Percentiles rank a stretch among this genome's conserved stretches.
These are phyloP conservation scores for Botrytis aclada DNA, from an alignment of 2,329 filamentous ascomycete species.

Conservation along the genomic window DNA sequence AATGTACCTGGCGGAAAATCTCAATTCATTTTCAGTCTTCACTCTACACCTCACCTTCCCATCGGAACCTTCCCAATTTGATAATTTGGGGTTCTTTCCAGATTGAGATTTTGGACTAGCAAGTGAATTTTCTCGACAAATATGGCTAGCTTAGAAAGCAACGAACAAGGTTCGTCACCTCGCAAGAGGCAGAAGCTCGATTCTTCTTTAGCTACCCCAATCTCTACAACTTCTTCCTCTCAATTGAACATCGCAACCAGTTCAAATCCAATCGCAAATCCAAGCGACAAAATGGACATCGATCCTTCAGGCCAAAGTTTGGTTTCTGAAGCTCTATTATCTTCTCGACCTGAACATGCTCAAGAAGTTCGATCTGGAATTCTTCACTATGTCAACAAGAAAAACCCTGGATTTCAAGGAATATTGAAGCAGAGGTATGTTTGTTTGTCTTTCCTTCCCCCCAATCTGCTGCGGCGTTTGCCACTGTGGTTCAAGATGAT, in stretches of 20 bases:
- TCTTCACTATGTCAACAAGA: slow-evolving; percentile 56
- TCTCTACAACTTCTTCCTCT: not conserved
- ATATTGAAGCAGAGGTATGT: slow-evolving; percentile 63
- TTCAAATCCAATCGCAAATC: not conserved
- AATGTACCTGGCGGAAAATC: not conserved
- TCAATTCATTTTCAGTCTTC: slow-evolving; percentile 6
- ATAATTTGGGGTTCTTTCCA: slow-evolving; percentile 3
- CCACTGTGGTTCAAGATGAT: not conserved
- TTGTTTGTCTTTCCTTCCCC: not conserved
- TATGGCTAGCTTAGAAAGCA: slow-evolving; percentile 26
- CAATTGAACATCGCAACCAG: not conserved
- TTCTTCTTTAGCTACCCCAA: slow-evolving; percentile 16
- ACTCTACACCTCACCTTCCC: not conserved
- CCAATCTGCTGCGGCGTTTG: not conserved
- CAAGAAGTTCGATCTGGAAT: slow-evolving; percentile 52
- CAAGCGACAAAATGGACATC: slow-evolving; percentile 21
- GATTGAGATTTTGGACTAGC: not conserved
- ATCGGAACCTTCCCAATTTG: not conserved
- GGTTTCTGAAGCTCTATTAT: slow-evolving; percentile 18
- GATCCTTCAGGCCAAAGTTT: slow-evolving; percentile 8
- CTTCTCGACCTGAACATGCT: slow-evolving; percentile 21
- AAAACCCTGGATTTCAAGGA: slow-evolving; percentile 59
- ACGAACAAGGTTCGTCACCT: slow-evolving; percentile 21
- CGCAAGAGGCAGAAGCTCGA: slow-evolving; percentile 28
- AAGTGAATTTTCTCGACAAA: slow-evolving; percentile 18